Percentiles rank a stretch among this genome's conserved stretches.
Evolutionary conservation across 2,329 filamentous ascomycete genomes (phyloP).

Genomic region (Plenodomus lindquistii): DNA sequence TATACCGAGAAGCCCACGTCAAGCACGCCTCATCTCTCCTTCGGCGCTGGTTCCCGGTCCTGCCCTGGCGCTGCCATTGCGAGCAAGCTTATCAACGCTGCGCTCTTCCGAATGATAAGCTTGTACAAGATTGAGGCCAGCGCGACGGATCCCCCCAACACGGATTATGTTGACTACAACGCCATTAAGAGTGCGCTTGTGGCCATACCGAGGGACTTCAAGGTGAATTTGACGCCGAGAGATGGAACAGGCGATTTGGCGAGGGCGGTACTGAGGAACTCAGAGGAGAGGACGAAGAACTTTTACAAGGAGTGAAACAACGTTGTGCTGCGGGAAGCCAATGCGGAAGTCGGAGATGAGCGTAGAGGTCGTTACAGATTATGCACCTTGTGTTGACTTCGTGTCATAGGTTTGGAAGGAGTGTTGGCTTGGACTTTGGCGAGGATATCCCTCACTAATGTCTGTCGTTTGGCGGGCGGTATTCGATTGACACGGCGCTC

Average conservation of each 20-base stretch:
- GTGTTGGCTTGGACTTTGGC: not conserved
- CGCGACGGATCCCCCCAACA: slow-evolving; percentile 58
- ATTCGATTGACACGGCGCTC: slow-evolving; percentile 94
- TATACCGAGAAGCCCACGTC: slow-evolving; percentile 29
- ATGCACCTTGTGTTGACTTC: not conserved
- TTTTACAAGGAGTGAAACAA: slow-evolving; percentile 48
- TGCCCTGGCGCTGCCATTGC: slow-evolving; percentile 59
- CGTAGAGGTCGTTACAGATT: too few relatives aligned
- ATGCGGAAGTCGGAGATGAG: too few relatives aligned
- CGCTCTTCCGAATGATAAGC: slow-evolving; percentile 54
- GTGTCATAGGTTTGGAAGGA: not conserved
- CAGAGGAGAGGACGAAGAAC: slow-evolving; percentile 52
- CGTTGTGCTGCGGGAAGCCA: too few relatives aligned
- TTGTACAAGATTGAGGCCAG: slow-evolving; percentile 56
- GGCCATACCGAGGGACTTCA: slow-evolving; percentile 63
- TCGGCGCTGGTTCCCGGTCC: slow-evolving; percentile 56
- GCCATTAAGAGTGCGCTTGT: slow-evolving; percentile 63
- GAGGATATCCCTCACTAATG: not conserved
- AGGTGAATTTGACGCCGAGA: slow-evolving; percentile 59
- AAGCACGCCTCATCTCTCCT: slow-evolving; percentile 50
- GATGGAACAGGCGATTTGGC: slow-evolving; percentile 43
- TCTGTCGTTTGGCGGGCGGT: slow-evolving; percentile 69
- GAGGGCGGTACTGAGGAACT: slow-evolving; percentile 48
- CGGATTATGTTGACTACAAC: slow-evolving; percentile 66
- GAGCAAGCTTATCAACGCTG: slow-evolving; percentile 54